Percentiles rank a stretch among this genome's conserved stretches.
Conservation (phyloP, 1,284 basidiomycete genomes). For the Stereum hirsutum region DNA sequence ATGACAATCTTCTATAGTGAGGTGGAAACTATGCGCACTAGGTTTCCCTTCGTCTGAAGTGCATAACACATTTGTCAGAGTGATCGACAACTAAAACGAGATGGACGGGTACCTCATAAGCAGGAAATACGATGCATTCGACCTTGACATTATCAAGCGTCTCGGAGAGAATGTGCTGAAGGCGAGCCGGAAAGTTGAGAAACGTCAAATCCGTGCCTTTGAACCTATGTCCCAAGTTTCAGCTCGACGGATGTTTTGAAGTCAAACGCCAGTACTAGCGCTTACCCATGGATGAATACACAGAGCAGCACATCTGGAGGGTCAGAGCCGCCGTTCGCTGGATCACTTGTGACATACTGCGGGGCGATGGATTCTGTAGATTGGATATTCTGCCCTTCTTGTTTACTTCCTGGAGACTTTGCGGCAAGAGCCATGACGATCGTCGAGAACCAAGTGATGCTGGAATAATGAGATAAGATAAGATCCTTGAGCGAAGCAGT, state of each 20-base stretch:
- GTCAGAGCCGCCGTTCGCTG: too few species aligned
- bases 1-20: constrained; percentile 1
- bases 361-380: too few species aligned
- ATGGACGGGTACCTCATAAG: constrained; percentile 64
- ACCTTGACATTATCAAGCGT: constrained; percentile 45
- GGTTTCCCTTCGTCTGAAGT: constrained; percentile 70
- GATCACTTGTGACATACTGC: too few species aligned
- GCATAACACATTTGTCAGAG: too few species aligned
- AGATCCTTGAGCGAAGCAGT: too few species aligned
- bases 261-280: constrained; percentile 2
- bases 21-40: constrained; percentile 45
- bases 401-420: too few species aligned
- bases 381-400: too few species aligned
- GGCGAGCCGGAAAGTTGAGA: constrained; percentile 61
- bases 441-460: too few species aligned
- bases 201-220: constrained; percentile 79
- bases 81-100: constrained; percentile 8
- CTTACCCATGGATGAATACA: constrained; percentile 11
- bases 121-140: constrained; percentile 79
- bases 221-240: constrained; percentile 29
- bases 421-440: too few species aligned
- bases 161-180: constrained; percentile 68
- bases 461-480: too few species aligned
- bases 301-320: constrained; percentile 8
- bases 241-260: not conserved